Evolutionary conservation across 73 alveolate genomes (phyloP).

Genomic region (Tetrahymena malaccensis): DNA sequence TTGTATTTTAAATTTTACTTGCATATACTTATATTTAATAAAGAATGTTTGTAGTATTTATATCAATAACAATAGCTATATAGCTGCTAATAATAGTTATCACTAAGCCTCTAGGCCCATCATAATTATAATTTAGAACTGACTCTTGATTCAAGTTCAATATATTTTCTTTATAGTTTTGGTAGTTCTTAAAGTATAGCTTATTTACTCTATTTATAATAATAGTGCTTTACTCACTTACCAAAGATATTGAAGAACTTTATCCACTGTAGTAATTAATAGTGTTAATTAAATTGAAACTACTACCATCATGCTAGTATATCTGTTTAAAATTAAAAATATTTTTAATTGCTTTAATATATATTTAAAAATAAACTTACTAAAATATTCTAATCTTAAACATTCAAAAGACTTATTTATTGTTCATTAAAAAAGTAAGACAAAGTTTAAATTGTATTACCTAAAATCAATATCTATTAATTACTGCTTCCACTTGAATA

Average conservation of each 20-base stretch:
- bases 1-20: too few species aligned
- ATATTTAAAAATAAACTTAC: neutral
- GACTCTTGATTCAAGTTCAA: too few species aligned
- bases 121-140: neutral
- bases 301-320: neutral
- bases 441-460: neutral
- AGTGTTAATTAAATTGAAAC: too few species aligned
- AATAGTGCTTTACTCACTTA: neutral
- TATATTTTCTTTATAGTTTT: neutral
- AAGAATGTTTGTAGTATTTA: neutral
- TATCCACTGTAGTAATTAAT: neutral
- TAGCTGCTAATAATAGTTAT: too few species aligned
- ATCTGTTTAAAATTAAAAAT: neutral
- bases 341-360: too few species aligned
- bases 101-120: neutral
- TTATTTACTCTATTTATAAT: neutral
- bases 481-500: neutral
- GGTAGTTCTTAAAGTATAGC: too few species aligned
- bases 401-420: neutral
- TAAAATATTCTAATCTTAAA: neutral
- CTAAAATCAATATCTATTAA: neutral
- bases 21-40: too few species aligned
- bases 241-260: too few species aligned
- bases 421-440: neutral
- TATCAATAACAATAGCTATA: neutral